A percentile compares a stretch with the other conserved stretches of the same genome.
phyloP scores from a whole-genome alignment of 495 filamentous ascomycete species.

The Margaritispora aquatica region DNA sequence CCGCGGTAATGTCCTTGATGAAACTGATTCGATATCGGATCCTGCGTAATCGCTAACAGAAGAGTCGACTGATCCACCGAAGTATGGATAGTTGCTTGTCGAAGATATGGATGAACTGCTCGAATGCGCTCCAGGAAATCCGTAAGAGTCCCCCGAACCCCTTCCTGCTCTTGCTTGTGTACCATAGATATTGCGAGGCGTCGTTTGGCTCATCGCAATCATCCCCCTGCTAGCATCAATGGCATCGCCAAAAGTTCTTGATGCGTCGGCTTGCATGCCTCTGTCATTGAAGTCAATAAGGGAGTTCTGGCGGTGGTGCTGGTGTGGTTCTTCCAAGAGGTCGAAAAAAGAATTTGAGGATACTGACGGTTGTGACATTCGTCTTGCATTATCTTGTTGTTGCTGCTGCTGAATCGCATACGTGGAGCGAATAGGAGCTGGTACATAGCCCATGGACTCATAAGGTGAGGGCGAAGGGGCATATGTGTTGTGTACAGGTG shows the following conservation, averaged over 20 bases:
- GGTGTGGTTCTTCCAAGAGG: constrained; percentile 30
- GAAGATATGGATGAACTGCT: constrained; percentile 94
- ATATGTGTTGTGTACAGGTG: constrained; percentile 58
- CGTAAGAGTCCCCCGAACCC: constrained; percentile 83
- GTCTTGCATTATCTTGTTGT: constrained; percentile 57
- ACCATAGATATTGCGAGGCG: constrained; percentile 84
- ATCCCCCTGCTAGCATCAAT: constrained; percentile 86
- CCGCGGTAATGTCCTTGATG: constrained; percentile 75
- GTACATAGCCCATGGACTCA: constrained; percentile 54
- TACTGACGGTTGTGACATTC: constrained; percentile 89
- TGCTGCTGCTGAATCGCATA: constrained; percentile 44
- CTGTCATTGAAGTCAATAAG: constrained; percentile 58
- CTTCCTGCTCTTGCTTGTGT: constrained; percentile 50
- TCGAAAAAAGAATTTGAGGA: constrained; percentile 43
- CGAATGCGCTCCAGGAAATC: constrained; percentile 82
- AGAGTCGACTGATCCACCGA: constrained; percentile 77
- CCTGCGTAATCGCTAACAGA: constrained; percentile 94
- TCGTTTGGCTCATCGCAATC: constrained; percentile 92
- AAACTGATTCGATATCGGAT: constrained; percentile 71
- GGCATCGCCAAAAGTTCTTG: constrained; percentile 69
- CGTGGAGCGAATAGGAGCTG: constrained; percentile 56
- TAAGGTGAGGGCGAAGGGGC: constrained; percentile 65
- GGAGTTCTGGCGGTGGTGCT: constrained; percentile 47
- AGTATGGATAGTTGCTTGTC: constrained; percentile 59
- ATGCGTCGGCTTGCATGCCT: constrained; percentile 49